phyloP scores from a whole-genome alignment of 169 alveolate genomes.

The Miamiensis avidus region DNA sequence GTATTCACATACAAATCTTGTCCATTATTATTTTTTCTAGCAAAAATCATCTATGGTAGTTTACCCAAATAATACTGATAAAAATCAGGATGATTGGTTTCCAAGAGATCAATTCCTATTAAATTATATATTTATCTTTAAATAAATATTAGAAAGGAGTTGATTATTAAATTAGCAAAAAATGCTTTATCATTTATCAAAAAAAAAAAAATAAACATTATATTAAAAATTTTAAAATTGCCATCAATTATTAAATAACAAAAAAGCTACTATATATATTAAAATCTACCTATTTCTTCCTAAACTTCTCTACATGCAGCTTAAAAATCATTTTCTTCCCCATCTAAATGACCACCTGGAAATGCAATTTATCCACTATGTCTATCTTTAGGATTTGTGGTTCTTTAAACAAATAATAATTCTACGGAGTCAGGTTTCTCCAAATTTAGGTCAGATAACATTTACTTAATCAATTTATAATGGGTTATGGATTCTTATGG shows the following conservation, averaged over 20 bases:
- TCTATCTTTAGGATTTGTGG: slow-evolving; percentile 23
- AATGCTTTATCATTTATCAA: no score
- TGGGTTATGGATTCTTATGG: neutral
- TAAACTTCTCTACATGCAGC: slow-evolving; percentile 43
- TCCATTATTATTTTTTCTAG: slow-evolving; percentile 7
- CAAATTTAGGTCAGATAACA: neutral
- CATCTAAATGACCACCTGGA: slow-evolving; percentile 52
- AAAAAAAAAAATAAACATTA: no score
- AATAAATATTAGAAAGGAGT: no score
- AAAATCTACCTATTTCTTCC: slow-evolving; percentile 20
- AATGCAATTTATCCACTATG: slow-evolving; percentile 48
- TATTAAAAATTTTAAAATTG: no score
- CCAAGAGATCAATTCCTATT: neutral
- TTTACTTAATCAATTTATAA: no score
- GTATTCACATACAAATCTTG: slow-evolving; percentile 5
- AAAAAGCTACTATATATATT: no score
- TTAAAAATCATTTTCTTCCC: slow-evolving; percentile 35
- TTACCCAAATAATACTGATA: slow-evolving; percentile 11
- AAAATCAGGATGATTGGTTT: neutral
- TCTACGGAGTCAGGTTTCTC: neutral
- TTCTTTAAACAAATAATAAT: slow-evolving; percentile 31
- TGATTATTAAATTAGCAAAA: no score
- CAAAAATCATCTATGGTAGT: slow-evolving; percentile 1
- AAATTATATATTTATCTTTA: no score
- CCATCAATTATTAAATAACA: no score